Percentiles rank a stretch among this genome's conserved stretches.
Conservation (phyloP, 1,284 basidiomycete species). For the Naganishia albida region DNA sequence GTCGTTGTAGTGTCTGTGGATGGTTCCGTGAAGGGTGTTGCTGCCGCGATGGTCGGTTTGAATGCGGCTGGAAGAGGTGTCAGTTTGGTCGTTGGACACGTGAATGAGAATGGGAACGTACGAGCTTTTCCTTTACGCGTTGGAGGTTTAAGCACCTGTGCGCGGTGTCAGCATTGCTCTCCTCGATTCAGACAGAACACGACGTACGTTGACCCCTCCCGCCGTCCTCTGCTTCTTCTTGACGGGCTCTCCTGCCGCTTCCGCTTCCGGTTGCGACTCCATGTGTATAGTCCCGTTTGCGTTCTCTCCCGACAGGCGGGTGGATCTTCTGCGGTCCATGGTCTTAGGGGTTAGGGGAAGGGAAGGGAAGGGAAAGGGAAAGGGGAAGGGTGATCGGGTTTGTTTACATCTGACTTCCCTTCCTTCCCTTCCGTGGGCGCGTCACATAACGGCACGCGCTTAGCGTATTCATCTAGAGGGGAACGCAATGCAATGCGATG, state of each 20-base stretch:
- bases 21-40: conserved; percentile 36
- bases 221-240: conserved; percentile 30
- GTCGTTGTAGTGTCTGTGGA: conserved; percentile 39
- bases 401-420: conserved; percentile 21
- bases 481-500: not conserved
- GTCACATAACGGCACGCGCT: conserved; percentile 24
- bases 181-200: not conserved
- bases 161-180: not conserved
- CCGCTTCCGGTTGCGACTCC: not conserved
- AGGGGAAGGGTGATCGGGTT: conserved; percentile 1
- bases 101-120: conserved; percentile 1
- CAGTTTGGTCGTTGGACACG: not conserved
- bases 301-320: conserved; percentile 20
- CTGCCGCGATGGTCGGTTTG: conserved; percentile 41
- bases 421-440: not conserved
- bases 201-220: conserved; percentile 13
- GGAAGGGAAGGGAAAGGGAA: not conserved
- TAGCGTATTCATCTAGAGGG: not conserved
- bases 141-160: conserved; percentile 19
- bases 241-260: conserved; percentile 3
- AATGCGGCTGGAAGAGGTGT: conserved; percentile 37
- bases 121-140: conserved; percentile 33
- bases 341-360: not conserved
- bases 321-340: conserved; percentile 27
- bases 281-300: conserved; percentile 13